Evolutionary conservation across 352 stramenopile genomes (phyloP), one percentile per base, ranked within the genome.

Genomic region (Pythium utonaiense): DNA sequence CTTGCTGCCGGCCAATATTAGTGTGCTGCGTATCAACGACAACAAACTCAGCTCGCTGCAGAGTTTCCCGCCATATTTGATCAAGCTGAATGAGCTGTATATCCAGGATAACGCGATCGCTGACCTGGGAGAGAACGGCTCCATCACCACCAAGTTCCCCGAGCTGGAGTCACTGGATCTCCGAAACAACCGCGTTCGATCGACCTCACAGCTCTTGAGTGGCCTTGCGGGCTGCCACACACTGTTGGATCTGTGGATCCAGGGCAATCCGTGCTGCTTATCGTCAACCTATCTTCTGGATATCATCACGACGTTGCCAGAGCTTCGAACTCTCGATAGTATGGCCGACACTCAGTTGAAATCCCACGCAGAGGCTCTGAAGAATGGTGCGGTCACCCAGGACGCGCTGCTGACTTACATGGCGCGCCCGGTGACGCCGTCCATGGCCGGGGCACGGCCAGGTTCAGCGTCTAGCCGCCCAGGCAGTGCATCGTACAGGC

Each of bases 151-250:
- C 4, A 69, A 63, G 14, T 89, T 68, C n/a, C 62, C 74, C 25
- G 62, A 74, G 30, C 67, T 92, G 1, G 83, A 92, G 60, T 88
- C 80, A n/a, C 47, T 92, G n/a, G 81, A 92, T 60, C 25, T 90
- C 1, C 70, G 80, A 30, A 86, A 80, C 65, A 92, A 91, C 47
- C 62, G 64, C 3, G 55, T 92, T n/a, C 57, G 51, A 9, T 63
- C 60, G 0, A 41, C 57, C 0, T 63, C 48, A 7, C 64, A 62
- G 2, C 60, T 84, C 6, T 36, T 75, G 21, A 53, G 30, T 1
- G 19, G 33, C 10, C 66, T 89, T 22, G 30, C 31, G 9, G 28
- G 22, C 21, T 70, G 22, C 5, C 16, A 13, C 14, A 28, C 31
- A 1, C 48, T 92, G 0, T 69, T 80, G 53, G 83, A 92, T 60